Percentiles rank a stretch among this genome's conserved stretches.
phyloP scores from a whole-genome alignment of 23 red algal genomes.

The Chondrus crispus region DNA sequence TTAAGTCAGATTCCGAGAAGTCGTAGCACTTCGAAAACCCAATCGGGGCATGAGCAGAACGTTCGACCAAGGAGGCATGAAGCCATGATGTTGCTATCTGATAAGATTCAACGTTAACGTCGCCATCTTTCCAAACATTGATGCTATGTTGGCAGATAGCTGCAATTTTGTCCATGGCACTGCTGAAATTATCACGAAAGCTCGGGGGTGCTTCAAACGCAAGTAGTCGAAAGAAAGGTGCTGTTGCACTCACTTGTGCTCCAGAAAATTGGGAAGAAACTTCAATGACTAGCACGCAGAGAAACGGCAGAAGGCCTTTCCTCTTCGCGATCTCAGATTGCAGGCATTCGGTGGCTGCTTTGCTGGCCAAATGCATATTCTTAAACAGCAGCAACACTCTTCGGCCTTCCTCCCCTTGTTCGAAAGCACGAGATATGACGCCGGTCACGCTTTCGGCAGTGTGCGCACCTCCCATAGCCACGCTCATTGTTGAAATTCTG shows the following conservation, averaged over 20 bases:
- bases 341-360: conserved; percentile 26
- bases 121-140: too few relatives aligned
- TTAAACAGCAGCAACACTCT: conserved; percentile 30
- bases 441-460: neutral
- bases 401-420: neutral
- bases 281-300: conserved; percentile 35
- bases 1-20: conserved; percentile 55
- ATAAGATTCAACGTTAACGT: neutral
- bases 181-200: conserved; percentile 33
- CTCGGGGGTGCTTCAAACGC: conserved; percentile 52
- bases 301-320: conserved; percentile 11
- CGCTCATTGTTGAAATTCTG: conserved; percentile 12
- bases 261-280: neutral
- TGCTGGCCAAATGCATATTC: conserved; percentile 44
- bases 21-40: conserved; percentile 54
- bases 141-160: neutral
- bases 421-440: conserved; percentile 20
- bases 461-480: conserved; percentile 32
- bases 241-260: neutral
- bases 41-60: conserved; percentile 22
- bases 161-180: conserved; percentile 4
- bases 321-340: conserved; percentile 8
- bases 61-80: conserved; percentile 42
- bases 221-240: conserved; percentile 13
- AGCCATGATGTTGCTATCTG: neutral